Base-by-base conservation (phyloP, 179 eudicot genomes). In the Sideroxylon spinosum region DNA sequence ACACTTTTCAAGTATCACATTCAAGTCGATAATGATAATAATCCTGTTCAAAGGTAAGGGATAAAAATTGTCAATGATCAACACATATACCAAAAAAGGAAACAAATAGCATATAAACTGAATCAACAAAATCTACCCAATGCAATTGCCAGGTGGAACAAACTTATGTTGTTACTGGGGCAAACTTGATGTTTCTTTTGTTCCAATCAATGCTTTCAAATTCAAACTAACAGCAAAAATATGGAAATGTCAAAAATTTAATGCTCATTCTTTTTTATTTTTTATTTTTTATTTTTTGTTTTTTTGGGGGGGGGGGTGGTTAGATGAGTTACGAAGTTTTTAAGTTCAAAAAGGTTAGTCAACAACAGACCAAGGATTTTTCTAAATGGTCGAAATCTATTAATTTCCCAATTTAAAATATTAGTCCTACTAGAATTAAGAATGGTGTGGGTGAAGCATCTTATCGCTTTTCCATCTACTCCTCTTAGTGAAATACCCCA, bases 1-100 rank as follows among this genome's bases (percentile, higher is more conserved):
- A 72, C 91, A 92, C 37, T 74, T 81, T 72, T 85, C 91, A 74
- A 80, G 85, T 74, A 92, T 57, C 81, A 94, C 85, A 60, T 88
- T 86, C 74, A 94, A 77, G 22, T 88, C 85, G 20, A 85, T 55
- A 59, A 94, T 85, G 29, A 94, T 90, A 62, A 92, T 85, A 44
- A 92, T 92, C 85, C 98, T 94, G 94, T 83, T 81, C 68, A 80
- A 59, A 48, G 19, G 29, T 10, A 74, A 74, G 32, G 55, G 55
- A 48, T 26, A 28, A 84, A 63, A 59, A n/a, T 26, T 29, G 60
- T 71, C 68, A 73, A 69, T 60, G 14, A 59, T 60, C 28, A 61
- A 28, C 7, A 64, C 13, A 14, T 46, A 10, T 29, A 65, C 37
- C 37, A 5, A 19, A 46, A 25, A 26, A 22, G 28, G 32, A 68